Evolutionary conservation across 2,329 filamentous ascomycete species (phyloP).

Genomic region (Talaromyces sp.): DNA sequence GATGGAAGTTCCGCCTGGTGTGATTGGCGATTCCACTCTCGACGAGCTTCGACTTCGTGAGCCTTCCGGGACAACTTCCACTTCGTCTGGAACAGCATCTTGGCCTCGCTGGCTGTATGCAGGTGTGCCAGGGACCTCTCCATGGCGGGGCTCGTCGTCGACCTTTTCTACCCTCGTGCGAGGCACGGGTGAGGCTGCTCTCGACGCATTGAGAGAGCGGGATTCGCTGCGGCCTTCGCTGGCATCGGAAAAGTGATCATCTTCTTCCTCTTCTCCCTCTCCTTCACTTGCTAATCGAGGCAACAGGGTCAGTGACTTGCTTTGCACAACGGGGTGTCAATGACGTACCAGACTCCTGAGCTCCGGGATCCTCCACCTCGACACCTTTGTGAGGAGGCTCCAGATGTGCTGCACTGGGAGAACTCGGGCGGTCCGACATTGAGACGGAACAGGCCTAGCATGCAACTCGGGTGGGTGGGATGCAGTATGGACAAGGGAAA

Average conservation of each 20-base stretch:
- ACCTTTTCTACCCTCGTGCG: constrained; percentile 61
- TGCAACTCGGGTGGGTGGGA: constrained; percentile 12
- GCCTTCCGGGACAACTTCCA: constrained; percentile 53
- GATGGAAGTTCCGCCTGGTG: constrained; percentile 50
- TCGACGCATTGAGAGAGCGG: constrained; percentile 32
- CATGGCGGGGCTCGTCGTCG: constrained; percentile 55
- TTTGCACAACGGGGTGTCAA: background rate
- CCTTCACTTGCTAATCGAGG: constrained; percentile 42
- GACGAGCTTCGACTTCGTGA: constrained; percentile 38
- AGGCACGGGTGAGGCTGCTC: constrained; percentile 52
- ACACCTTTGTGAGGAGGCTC: constrained; percentile 53
- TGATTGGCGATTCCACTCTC: constrained; percentile 37
- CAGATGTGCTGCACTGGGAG: constrained; percentile 39
- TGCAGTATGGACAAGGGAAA: constrained; percentile 1
- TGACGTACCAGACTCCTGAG: constrained; percentile 50
- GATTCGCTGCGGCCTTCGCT: constrained; percentile 49
- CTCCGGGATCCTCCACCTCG: constrained; percentile 54
- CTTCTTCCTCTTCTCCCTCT: constrained; percentile 13
- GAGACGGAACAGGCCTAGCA: constrained; percentile 17
- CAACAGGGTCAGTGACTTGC: constrained; percentile 14
- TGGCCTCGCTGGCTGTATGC: constrained; percentile 55
- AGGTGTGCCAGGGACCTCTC: constrained; percentile 58
- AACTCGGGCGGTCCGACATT: constrained; percentile 35
- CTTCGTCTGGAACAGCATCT: constrained; percentile 61
- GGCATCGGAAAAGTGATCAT: constrained; percentile 64